Percentiles rank a stretch among this genome's conserved stretches.
These are phyloP conservation scores for Lepidium africanum DNA, from an alignment of 345 rosid species.

Conservation along the genomic window DNA sequence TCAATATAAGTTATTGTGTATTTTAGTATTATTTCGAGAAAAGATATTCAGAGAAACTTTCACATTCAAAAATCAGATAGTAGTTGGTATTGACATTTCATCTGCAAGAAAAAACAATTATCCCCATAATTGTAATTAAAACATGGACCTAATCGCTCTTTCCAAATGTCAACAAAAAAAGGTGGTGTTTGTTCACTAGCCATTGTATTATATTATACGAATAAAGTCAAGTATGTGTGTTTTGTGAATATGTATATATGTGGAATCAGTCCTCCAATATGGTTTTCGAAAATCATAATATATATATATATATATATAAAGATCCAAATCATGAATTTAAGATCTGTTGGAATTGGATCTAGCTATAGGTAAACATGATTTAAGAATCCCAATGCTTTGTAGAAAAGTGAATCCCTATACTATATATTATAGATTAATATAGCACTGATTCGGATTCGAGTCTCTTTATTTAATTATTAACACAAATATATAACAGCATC, in stretches of 20 bases:
- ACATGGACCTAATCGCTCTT: background rate
- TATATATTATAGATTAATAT: too few relatives aligned
- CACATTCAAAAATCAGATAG: background rate
- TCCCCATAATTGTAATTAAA: background rate
- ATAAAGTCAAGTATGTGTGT: background rate
- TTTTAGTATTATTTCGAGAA: background rate
- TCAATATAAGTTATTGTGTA: background rate
- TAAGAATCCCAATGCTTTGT: too few relatives aligned
- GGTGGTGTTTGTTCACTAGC: constrained; percentile 29
- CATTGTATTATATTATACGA: constrained; percentile 3
- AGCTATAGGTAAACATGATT: too few relatives aligned
- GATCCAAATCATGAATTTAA: background rate
- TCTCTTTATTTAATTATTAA: too few relatives aligned
- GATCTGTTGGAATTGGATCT: background rate
- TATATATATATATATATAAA: background rate
- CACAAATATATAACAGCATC: too few relatives aligned
- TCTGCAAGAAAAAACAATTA: background rate
- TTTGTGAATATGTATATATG: background rate
- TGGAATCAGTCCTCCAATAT: background rate
- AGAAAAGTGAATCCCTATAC: too few relatives aligned
- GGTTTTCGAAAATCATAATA: background rate
- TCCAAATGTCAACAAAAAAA: constrained; percentile 16
- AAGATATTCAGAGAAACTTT: background rate
- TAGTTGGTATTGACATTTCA: constrained; percentile 24
- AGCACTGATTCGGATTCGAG: too few relatives aligned